These are phyloP conservation scores for Excoecaria agallocha DNA, from an alignment of 345 rosid species.

Conservation along the genomic window DNA sequence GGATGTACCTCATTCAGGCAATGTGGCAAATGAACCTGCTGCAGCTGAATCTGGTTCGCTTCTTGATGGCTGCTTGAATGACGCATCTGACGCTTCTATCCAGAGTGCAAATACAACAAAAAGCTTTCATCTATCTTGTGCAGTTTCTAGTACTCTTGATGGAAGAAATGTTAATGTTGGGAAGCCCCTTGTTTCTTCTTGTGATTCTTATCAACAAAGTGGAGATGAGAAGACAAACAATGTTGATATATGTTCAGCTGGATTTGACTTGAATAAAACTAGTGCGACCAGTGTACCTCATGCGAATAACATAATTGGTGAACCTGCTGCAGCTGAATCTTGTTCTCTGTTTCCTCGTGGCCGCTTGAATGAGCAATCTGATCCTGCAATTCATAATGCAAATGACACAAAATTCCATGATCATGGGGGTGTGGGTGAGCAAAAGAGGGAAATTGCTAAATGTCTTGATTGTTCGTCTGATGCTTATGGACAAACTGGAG, in stretches of 20 bases:
- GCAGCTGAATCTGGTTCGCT: slow-evolving; percentile 29
- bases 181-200: neutral
- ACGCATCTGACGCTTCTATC: slow-evolving; percentile 20
- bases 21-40: slow-evolving; percentile 24
- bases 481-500: slow-evolving; percentile 1
- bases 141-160: slow-evolving; percentile 13
- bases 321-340: slow-evolving; percentile 32
- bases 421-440: slow-evolving; percentile 6
- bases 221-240: slow-evolving; percentile 17
- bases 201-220: slow-evolving; percentile 2
- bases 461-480: slow-evolving; percentile 3
- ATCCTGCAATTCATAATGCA: slow-evolving; percentile 18
- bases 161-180: neutral
- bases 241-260: neutral
- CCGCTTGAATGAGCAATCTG: slow-evolving; percentile 25
- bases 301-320: slow-evolving; percentile 19
- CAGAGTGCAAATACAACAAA: slow-evolving; percentile 4
- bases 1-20: slow-evolving; percentile 16
- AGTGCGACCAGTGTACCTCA: slow-evolving; percentile 17
- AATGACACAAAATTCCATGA: neutral
- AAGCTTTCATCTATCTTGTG: slow-evolving; percentile 4
- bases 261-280: slow-evolving; percentile 30
- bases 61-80: slow-evolving; percentile 26
- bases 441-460: neutral
- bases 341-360: slow-evolving; percentile 22